Conservation (phyloP, 768 basidiomycete species). For the Fistulinella prunicolor region DNA sequence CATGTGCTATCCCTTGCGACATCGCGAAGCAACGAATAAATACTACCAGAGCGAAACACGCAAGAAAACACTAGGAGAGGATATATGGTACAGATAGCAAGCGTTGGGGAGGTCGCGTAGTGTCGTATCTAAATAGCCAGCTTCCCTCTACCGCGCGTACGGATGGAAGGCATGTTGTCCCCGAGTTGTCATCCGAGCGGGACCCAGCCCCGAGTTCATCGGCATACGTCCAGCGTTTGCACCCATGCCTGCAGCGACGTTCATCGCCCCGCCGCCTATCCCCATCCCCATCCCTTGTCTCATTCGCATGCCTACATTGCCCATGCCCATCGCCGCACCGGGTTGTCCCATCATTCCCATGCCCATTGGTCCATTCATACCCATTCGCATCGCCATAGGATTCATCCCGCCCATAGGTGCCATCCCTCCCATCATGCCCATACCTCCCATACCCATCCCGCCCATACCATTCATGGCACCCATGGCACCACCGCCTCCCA, state of each 20-base stretch:
- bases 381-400: slow-evolving; percentile 38
- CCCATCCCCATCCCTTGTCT: slow-evolving; percentile 38
- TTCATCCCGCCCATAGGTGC: slow-evolving; percentile 25
- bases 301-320: slow-evolving; percentile 35
- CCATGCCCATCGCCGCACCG: slow-evolving; percentile 17
- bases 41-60: slow-evolving; percentile 12
- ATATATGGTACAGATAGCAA: slow-evolving; percentile 32
- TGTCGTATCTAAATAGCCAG: not conserved
- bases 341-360: slow-evolving; percentile 36
- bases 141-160: slow-evolving; percentile 48
- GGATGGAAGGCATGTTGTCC: slow-evolving; percentile 65
- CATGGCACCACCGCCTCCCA: slow-evolving; percentile 34
- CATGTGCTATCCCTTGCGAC: too few species aligned
- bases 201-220: slow-evolving; percentile 44
- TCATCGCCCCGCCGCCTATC: slow-evolving; percentile 40
- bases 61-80: slow-evolving; percentile 18
- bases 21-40: slow-evolving; percentile 10
- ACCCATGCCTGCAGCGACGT: slow-evolving; percentile 28
- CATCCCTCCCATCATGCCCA: slow-evolving; percentile 24
- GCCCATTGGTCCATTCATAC: slow-evolving; percentile 34
- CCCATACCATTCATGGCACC: slow-evolving; percentile 26
- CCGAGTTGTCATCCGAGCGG: slow-evolving; percentile 45
- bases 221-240: slow-evolving; percentile 39
- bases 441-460: slow-evolving; percentile 26
- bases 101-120: too few species aligned